A percentile compares a stretch with the other conserved stretches of the same genome.
phyloP scores from a whole-genome alignment of 2,329 filamentous ascomycete genomes.

The Aspergillus novoparasiticus region DNA sequence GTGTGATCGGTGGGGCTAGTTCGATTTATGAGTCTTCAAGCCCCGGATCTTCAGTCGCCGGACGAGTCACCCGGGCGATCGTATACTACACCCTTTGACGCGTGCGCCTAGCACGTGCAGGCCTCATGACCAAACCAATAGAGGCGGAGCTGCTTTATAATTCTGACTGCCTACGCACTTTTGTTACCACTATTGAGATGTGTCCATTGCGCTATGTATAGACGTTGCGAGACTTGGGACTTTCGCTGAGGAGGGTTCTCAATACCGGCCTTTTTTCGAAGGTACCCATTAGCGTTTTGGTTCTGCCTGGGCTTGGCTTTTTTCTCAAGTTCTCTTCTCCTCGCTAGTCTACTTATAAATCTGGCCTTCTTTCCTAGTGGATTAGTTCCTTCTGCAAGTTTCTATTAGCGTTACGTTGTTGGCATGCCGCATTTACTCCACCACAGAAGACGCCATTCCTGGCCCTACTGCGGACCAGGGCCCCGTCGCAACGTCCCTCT shows the following conservation, averaged over 20 bases:
- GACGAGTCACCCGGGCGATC: slow-evolving; percentile 17
- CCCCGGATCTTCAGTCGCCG: background rate
- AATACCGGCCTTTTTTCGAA: background rate
- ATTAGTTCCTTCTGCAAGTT: background rate
- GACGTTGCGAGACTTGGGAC: slow-evolving; percentile 9
- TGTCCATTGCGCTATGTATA: slow-evolving; percentile 10
- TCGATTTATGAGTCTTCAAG: slow-evolving; percentile 5
- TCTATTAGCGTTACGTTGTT: background rate
- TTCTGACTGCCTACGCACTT: background rate
- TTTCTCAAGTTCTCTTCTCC: background rate
- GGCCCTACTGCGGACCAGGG: slow-evolving; percentile 37
- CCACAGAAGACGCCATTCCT: slow-evolving; percentile 39
- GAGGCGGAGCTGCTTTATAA: slow-evolving; percentile 22
- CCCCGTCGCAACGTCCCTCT: slow-evolving; percentile 22
- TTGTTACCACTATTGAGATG: background rate
- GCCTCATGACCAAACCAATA: slow-evolving; percentile 17
- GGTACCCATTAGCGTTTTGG: background rate
- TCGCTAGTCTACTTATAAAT: background rate
- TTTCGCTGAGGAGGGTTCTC: slow-evolving; percentile 12
- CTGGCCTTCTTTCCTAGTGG: background rate
- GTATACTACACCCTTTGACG: slow-evolving; percentile 14
- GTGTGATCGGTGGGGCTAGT: slow-evolving; percentile 6
- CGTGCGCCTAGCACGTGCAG: slow-evolving; percentile 25
- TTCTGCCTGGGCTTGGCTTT: background rate
- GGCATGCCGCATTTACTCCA: slow-evolving; percentile 31